A percentile compares a stretch with the other conserved stretches of the same genome.
These are phyloP conservation scores for Plantago elongata DNA, from an alignment of 257 asterid species.

Conservation along the genomic window DNA sequence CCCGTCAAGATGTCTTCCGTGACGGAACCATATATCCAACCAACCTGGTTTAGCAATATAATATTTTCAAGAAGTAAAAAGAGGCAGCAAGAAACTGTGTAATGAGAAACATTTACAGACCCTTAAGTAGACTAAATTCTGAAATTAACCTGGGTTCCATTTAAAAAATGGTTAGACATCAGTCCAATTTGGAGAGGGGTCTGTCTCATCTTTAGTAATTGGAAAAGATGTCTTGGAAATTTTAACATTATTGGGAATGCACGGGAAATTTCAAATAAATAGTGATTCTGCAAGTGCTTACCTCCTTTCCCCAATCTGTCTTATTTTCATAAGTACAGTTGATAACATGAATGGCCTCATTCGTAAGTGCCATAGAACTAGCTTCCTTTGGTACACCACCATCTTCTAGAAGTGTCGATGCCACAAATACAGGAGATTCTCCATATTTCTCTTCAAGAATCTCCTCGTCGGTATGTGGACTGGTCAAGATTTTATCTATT, in stretches of 20 bases:
- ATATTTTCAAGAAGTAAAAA: conserved; percentile 9
- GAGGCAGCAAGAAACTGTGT: background rate
- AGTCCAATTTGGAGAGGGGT: background rate
- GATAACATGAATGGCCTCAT: conserved; percentile 92
- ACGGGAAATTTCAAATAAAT: background rate
- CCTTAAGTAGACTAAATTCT: no score
- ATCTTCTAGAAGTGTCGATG: conserved; percentile 60
- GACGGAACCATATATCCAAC: conserved; percentile 94
- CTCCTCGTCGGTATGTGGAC: conserved; percentile 43
- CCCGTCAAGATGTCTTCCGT: conserved; percentile 95
- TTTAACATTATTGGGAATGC: background rate
- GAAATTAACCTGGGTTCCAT: no score
- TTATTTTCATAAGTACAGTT: conserved; percentile 93
- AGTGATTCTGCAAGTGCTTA: conserved; percentile 9
- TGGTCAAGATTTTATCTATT: conserved; percentile 37
- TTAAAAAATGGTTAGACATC: no score
- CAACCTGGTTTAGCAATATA: conserved; percentile 47
- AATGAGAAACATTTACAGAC: background rate
- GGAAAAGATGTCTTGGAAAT: no score
- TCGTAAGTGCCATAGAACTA: conserved; percentile 42
- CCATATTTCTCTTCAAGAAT: conserved; percentile 82
- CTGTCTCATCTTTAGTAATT: background rate
- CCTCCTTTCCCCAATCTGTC: conserved; percentile 98
- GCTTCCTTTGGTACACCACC: conserved; percentile 53
- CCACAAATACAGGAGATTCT: conserved; percentile 74